Conservation (phyloP, 805 yeast species). For the Hemisphaericaspora nanyangensis region DNA sequence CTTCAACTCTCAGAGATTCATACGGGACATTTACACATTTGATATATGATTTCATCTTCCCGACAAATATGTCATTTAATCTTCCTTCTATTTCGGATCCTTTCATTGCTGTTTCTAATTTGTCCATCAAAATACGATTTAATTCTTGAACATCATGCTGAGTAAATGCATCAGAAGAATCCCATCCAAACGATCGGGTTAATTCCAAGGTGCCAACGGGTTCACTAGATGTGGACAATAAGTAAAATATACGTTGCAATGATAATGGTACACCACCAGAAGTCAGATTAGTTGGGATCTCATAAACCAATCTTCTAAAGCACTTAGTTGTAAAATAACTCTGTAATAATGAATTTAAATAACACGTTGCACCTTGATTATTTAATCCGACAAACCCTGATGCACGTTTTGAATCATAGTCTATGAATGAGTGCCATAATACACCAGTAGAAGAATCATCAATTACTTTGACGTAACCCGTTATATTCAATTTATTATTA, state of each 20-base stretch:
- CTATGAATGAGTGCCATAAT: conserved; percentile 82
- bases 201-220: conserved; percentile 84
- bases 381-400: conserved; percentile 92
- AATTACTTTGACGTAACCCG: conserved; percentile 72
- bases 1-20: conserved; percentile 88
- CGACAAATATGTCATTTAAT: conserved; percentile 82
- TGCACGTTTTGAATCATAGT: conserved; percentile 79
- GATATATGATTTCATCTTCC: conserved; percentile 92
- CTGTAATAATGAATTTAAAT: conserved; percentile 86
- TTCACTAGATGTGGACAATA: conserved; percentile 63
- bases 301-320: conserved; percentile 82
- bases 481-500: conserved; percentile 60
- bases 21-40: conserved; percentile 91
- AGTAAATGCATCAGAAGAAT: conserved; percentile 87
- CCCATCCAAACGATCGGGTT: conserved; percentile 97
- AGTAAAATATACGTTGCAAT: conserved; percentile 82
- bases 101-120: conserved; percentile 85
- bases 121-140: conserved; percentile 93
- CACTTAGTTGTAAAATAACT: conserved; percentile 81
- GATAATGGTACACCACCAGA: conserved; percentile 62
- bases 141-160: conserved; percentile 98
- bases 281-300: conserved; percentile 75
- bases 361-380: conserved; percentile 98
- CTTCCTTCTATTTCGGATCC: conserved; percentile 61
- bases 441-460: conserved; percentile 90